phyloP scores from a whole-genome alignment of 306 rosid genomes.

The Elaeagnus macrophylla region DNA sequence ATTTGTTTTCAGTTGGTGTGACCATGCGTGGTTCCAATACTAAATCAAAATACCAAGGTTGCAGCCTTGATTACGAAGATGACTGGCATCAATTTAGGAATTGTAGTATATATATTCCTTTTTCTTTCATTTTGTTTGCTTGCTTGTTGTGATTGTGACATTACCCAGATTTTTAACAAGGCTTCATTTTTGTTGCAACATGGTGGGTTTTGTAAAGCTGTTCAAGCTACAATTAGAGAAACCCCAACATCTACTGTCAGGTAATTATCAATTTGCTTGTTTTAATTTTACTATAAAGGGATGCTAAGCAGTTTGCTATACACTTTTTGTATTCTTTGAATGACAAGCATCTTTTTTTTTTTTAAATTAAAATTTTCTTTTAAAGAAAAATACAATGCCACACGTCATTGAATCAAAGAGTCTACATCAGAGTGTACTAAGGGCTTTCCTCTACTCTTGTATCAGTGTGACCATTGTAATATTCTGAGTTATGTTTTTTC shows the following conservation, averaged over 20 bases:
- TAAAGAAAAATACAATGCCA: no score
- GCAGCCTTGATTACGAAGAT: slow-evolving; percentile 79
- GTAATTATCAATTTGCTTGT: slow-evolving; percentile 24
- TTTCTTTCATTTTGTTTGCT: slow-evolving; percentile 9
- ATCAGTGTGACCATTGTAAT: slow-evolving; percentile 7
- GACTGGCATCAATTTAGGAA: slow-evolving; percentile 81
- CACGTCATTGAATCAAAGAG: no score
- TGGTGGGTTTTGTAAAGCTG: slow-evolving; percentile 45
- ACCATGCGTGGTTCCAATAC: slow-evolving; percentile 56
- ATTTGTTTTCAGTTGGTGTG: slow-evolving; percentile 68
- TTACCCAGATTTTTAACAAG: slow-evolving; percentile 15
- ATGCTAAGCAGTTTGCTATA: no score
- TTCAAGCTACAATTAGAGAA: slow-evolving; percentile 82
- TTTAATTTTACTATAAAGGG: slow-evolving; percentile 3
- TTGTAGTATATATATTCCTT: slow-evolving; percentile 35
- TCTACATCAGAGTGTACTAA: no score
- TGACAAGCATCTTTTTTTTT: no score
- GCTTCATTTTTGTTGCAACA: slow-evolving; percentile 16
- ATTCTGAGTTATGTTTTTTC: slow-evolving; percentile 16
- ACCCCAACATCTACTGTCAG: slow-evolving; percentile 57
- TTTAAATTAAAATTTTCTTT: no score
- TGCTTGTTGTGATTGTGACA: slow-evolving; percentile 6
- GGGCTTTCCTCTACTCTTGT: no score
- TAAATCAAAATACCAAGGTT: slow-evolving; percentile 59
- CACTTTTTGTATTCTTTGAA: no score